Base-by-base conservation (phyloP, 1,139 yeast species). In the Suhomyces wounanorum region DNA sequence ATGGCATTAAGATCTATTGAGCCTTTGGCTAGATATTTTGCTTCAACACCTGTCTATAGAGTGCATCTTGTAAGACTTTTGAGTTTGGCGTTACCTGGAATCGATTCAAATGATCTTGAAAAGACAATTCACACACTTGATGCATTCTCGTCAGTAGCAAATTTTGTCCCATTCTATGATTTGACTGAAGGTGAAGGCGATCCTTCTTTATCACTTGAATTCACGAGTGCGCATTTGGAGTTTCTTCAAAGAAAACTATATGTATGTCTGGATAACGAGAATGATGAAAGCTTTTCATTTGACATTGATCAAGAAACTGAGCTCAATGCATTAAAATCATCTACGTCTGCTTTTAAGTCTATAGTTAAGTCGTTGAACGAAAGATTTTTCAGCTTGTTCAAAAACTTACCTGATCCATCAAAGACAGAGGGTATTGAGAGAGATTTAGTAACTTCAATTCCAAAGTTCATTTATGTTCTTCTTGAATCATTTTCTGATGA, bases 31-130 rank as follows among this genome's bases (percentile, higher is more conserved):
- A 77, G 96, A 54, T 83, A 81, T 55, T 81, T 94, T 74, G 85
- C 89, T 0, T 67, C 75, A 21, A 77, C 83, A 4, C 87, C 88
- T 1, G 67, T 84, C 2, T 90, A 80, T 64, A 76, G 97, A 47
- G 85, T 89, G 13, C 99, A 94, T 62, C 71, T 90, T 26, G 82
- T 96, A 0, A 82, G 96, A 50, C 72, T 94, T 18, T 65, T 92
- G 39, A 81, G 84, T 46, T 76, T 89, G 65, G 73, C 87, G 0
- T 67, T 92, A 13, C 89, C 92, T 0, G 97, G 96, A 21, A 84
- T 94, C 43, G 98, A 94, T 64, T 83, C 95, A 0, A 94, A 92
- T 65, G 99, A 94, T 67, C 76, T 91, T 49, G 79, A 77, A 26
- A 84, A 92, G 63, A 86, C 97, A 0, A 75, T 85, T 33, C 78